phyloP scores from a whole-genome alignment of 495 filamentous ascomycete species.

The Aspergillus steynii region DNA sequence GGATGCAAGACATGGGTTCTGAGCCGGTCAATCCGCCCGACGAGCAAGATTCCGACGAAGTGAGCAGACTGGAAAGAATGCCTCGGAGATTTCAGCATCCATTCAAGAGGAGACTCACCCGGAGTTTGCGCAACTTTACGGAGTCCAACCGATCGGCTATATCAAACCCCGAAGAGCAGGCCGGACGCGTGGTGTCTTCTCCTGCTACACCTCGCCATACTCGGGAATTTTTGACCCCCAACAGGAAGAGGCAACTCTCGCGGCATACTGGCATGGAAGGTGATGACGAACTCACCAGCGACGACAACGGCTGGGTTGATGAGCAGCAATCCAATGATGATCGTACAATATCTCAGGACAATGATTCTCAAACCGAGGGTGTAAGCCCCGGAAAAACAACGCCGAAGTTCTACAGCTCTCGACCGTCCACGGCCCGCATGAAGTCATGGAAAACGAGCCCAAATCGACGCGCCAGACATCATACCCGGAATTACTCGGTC shows the following conservation, averaged over 20 bases:
- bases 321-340: constrained; percentile 32
- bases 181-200: constrained; percentile 29
- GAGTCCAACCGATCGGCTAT: constrained; percentile 51
- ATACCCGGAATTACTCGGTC: constrained; percentile 66
- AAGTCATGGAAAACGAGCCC: constrained; percentile 43
- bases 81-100: constrained; percentile 32
- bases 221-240: constrained; percentile 22
- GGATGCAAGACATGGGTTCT: constrained; percentile 78
- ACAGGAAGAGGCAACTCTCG: constrained; percentile 39
- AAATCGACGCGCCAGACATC: constrained; percentile 32
- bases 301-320: constrained; percentile 57
- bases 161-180: constrained; percentile 60
- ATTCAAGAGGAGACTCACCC: constrained; percentile 32
- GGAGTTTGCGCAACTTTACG: constrained; percentile 49
- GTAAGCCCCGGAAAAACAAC: constrained; percentile 28
- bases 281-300: constrained; percentile 86
- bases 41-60: constrained; percentile 58
- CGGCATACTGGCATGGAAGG: constrained; percentile 77
- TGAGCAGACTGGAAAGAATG: constrained; percentile 57
- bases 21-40: constrained; percentile 63
- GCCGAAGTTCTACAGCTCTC: constrained; percentile 47
- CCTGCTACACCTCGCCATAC: constrained; percentile 32
- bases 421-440: constrained; percentile 43
- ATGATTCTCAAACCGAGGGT: constrained; percentile 5
- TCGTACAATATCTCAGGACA: constrained; percentile 29